Evolutionary conservation across 2,329 filamentous ascomycete species (phyloP), one percentile per base, ranked within the genome.

Genomic region (Talaromyces amestolkiae): DNA sequence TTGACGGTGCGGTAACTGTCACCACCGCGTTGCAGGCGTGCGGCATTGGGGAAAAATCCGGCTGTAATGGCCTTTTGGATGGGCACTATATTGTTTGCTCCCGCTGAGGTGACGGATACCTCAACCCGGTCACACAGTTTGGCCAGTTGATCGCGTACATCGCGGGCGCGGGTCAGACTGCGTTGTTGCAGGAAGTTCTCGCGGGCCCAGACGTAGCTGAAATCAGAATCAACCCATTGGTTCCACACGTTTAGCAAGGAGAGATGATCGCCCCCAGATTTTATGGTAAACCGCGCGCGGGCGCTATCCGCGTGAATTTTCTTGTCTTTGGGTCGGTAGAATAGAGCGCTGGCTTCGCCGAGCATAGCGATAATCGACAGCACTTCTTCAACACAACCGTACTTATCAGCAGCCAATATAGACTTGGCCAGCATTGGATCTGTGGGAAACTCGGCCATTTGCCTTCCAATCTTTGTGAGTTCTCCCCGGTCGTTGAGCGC

Each of bases 261-360:
- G 5, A 95, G 76, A 72, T 97, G 91, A 75, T 99, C 95, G 49
- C 95, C 95, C 41, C 93, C 93, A 67, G 96, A 93, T 71, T 92
- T 92, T 75, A 94, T 83, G 0, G 92, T 96, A 79, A 98, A 98
- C 1, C 94, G 87, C 41, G 90, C 89, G 15, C 93, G 88, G 0
- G 95, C 95, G 68, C 91, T 92, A 77, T 99, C 94, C 13, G 95
- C 95, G 73, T 97, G 92, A 33, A 97, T 90, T 77, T 97, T 97
- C 83, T 98, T 97, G 80, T 99, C 93, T 75, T 97, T 97, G 22
- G 95, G 93, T 0, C 93, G 86, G 84, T 96, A 96, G 82, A 97
- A 99, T 5, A 99, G 85, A 0, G 93, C 89, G 3, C 90, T 92
- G 1, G 91, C 88, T 79, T 98, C 95, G 67, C 91, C 88, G 0